Evolutionary conservation across 2,329 filamentous ascomycete species (phyloP).

Genomic region (Botrytis fragariae): DNA sequence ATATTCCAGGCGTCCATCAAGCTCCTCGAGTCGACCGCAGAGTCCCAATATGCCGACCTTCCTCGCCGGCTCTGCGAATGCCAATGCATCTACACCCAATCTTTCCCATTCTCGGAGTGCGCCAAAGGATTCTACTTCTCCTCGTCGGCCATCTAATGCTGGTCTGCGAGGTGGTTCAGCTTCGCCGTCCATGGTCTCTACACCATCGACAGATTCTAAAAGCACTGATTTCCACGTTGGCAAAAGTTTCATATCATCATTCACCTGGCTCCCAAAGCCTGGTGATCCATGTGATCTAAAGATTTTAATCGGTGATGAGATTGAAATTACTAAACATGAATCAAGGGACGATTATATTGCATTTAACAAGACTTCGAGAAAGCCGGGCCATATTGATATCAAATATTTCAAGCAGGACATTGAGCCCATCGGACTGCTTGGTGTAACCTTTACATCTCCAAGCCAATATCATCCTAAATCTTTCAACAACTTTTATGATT

Average conservation of each 20-base stretch:
- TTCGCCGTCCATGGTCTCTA: neutral
- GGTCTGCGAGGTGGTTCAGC: neutral
- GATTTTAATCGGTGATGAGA: neutral
- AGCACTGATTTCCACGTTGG: neutral
- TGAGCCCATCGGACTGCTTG: neutral
- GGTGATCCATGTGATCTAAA: neutral
- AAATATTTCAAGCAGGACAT: neutral
- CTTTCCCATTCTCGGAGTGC: neutral
- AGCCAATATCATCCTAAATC: neutral
- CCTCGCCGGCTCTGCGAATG: neutral
- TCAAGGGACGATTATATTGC: neutral
- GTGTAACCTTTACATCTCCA: neutral
- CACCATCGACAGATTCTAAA: neutral
- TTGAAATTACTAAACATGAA: neutral
- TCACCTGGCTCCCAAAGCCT: neutral
- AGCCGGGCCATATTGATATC: neutral
- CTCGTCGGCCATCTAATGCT: too few species aligned
- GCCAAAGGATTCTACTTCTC: neutral
- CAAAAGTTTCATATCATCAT: neutral
- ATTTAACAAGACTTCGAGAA: neutral
- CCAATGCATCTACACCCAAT: neutral
- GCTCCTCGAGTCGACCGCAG: neutral
- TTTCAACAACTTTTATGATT: neutral
- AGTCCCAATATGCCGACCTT: neutral
- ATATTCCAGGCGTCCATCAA: neutral